Evolutionary conservation across 116 monocot genomes (phyloP), one percentile per base, ranked within the genome.

Genomic region (Posidonia oceanica): DNA sequence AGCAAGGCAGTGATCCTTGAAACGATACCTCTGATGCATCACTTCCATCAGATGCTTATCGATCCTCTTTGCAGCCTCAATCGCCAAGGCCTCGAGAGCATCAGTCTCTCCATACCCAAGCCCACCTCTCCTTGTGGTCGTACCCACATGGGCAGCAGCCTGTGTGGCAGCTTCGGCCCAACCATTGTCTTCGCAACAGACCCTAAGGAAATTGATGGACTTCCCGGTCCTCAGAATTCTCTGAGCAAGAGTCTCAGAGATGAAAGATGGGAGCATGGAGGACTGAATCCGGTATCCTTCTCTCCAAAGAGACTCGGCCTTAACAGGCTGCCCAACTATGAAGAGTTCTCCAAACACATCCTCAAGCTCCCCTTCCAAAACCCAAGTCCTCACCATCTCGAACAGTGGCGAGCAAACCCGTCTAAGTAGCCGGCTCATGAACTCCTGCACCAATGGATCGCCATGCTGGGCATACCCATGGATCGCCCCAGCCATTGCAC

Each of bases 401-500:
- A 93, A 99, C 59, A 99, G 75, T 4, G 99, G 93, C 14, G 93
- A 93, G 68, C 99, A 99, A 8, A 90, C 90, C 59, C 93, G 61
- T 7, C 81, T 72, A 6, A 99, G 83, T 51, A 99, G 80, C 52
- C 93, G 71, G 1, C 84, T 77, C 99, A 99, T 90, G 74, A 99
- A 93, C 64, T 93, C 99, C 73, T 88, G 80, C 54, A 88, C 93
- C 68, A 90, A 56, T 2, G 86, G 93, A 72, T 99, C 93, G 0
- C 99, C 99, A 69, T 90, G 93, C 80, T 82, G 87, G 1, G 93
- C 83, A 29, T 78, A 86, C 40, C 56, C 74, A 52, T 99, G 99
- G 52, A 93, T 93, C 0, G 90, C 84, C 37, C 99, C 90, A n/a
- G 90, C 99, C 99, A 99, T 93, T 11, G 99, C 93, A 41, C 99